phyloP scores from a whole-genome alignment of 768 basidiomycete genomes.

The Hebeloma cylindrosporum region DNA sequence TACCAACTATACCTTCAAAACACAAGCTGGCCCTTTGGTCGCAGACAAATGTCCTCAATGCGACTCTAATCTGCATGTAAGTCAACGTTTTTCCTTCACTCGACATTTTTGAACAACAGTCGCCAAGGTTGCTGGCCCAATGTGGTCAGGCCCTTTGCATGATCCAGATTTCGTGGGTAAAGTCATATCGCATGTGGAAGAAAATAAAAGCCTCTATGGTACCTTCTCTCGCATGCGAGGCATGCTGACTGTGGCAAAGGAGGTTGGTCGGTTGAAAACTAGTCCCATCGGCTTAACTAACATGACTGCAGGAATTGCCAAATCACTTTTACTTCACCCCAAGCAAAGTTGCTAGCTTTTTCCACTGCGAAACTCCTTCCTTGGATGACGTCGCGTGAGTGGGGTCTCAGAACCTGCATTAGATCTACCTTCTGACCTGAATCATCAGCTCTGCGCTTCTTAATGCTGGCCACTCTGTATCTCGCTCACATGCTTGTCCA shows the following conservation, averaged over 20 bases:
- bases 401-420: background rate
- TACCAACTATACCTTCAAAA: constrained; percentile 69
- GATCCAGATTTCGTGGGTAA: constrained; percentile 69
- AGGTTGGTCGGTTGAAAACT: too few species aligned
- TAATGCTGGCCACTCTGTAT: constrained; percentile 79
- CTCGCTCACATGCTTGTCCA: constrained; percentile 85
- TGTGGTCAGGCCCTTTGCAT: constrained; percentile 94
- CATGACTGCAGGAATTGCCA: constrained; percentile 74
- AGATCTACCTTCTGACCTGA: background rate
- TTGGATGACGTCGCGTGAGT: constrained; percentile 75
- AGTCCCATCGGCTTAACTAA: too few species aligned
- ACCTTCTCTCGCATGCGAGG: constrained; percentile 88
- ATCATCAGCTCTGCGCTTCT: constrained; percentile 77
- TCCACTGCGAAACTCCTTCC: constrained; percentile 79
- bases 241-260: constrained; percentile 88
- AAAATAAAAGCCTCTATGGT: constrained; percentile 63
- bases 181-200: constrained; percentile 72
- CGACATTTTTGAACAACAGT: background rate
- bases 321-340: constrained; percentile 89
- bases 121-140: constrained; percentile 82
- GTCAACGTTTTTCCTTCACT: constrained; percentile 19
- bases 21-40: constrained; percentile 65
- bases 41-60: constrained; percentile 80
- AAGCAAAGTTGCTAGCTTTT: constrained; percentile 70
- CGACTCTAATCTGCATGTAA: constrained; percentile 70